phyloP scores from a whole-genome alignment of 2,329 filamentous ascomycete genomes.

The Neofusicoccum cordaticola region DNA sequence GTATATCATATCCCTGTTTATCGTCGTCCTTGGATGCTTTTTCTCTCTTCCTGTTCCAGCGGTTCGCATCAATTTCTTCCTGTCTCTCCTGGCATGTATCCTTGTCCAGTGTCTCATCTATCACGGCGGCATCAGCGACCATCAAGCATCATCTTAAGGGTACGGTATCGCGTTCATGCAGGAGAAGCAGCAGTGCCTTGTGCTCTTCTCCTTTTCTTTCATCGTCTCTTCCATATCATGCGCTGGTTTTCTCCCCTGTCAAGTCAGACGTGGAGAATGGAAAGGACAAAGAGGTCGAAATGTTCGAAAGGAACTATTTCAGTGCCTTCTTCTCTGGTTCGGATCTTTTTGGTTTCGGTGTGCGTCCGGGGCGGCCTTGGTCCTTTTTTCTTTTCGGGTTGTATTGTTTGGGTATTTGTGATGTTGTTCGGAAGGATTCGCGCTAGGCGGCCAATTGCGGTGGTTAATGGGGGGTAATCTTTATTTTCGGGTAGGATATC shows the following conservation, averaged over 20 bases:
- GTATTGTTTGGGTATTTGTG: neutral
- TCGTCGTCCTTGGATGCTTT: neutral
- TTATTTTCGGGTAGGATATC: neutral
- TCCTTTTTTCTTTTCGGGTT: neutral
- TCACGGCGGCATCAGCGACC: slow-evolving; percentile 9
- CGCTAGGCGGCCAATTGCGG: neutral
- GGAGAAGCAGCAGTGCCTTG: neutral
- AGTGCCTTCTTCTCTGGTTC: neutral
- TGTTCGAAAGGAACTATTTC: neutral
- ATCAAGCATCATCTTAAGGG: neutral
- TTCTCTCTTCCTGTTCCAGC: neutral
- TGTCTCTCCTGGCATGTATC: neutral
- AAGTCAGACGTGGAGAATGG: neutral
- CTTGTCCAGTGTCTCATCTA: slow-evolving; percentile 1
- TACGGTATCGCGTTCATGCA: neutral
- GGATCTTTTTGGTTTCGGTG: neutral
- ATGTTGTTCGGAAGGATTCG: neutral
- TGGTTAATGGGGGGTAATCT: slow-evolving; percentile 2
- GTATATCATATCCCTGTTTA: neutral
- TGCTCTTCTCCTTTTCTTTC: neutral
- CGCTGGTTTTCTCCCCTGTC: neutral
- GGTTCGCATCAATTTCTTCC: neutral
- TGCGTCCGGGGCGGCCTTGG: neutral
- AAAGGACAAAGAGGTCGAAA: neutral
- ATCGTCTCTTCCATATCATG: neutral